These are phyloP conservation scores for Cunninghamia lanceolata DNA, from an alignment of 75 land plant species.

Conservation along the genomic window DNA sequence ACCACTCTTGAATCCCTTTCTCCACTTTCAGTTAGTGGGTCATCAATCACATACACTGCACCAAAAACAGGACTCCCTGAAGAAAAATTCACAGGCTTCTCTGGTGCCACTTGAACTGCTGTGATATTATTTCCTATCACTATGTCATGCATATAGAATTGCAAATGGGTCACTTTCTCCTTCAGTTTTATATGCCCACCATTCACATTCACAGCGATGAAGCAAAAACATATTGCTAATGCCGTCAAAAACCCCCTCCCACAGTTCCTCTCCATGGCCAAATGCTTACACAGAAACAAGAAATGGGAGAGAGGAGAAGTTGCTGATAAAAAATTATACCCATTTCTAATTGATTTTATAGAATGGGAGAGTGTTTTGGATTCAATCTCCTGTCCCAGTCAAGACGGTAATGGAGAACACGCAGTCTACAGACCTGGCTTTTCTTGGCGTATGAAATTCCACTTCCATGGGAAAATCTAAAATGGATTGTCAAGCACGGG, in stretches of 20 bases:
- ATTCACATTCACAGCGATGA: not conserved
- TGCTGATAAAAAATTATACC: no score
- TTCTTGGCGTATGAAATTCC: no score
- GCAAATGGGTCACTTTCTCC: not conserved
- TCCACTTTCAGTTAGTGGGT: constrained; percentile 16
- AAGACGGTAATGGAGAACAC: no score
- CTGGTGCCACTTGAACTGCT: not conserved
- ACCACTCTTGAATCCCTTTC: constrained; percentile 5
- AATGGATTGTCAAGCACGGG: no score
- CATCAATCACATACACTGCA: constrained; percentile 17
- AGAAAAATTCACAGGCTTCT: not conserved
- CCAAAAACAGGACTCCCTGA: constrained; percentile 6
- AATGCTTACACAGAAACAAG: no score
- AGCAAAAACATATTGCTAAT: not conserved
- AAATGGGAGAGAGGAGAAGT: no score
- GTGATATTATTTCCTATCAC: not conserved
- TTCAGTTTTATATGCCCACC: not conserved
- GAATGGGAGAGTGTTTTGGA: no score
- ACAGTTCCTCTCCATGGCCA: no score
- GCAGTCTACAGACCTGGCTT: no score
- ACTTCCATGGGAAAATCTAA: no score
- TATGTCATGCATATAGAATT: not conserved
- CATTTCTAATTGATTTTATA: no score
- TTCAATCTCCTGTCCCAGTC: no score
- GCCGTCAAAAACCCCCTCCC: not conserved